phyloP scores from a whole-genome alignment of 2,329 filamentous ascomycete genomes.

The Diaporthe helianthi region DNA sequence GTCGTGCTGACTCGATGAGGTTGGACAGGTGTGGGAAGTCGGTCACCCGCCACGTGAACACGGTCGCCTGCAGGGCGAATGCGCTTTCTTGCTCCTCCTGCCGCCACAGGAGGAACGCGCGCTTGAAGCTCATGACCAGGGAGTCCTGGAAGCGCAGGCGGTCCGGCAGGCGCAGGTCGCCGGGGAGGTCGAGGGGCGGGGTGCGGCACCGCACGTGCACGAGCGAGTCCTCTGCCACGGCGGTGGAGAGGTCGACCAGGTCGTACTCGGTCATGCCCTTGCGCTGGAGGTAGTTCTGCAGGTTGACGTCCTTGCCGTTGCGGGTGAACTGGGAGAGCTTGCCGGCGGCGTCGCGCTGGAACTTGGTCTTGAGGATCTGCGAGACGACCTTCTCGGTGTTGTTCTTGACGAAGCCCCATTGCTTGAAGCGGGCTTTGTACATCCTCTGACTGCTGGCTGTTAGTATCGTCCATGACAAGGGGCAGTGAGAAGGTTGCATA shows the following conservation, averaged over 20 bases:
- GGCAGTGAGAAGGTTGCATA: not conserved
- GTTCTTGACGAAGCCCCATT: slow-evolving; percentile 63
- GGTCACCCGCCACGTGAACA: slow-evolving; percentile 29
- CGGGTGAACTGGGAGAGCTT: slow-evolving; percentile 61
- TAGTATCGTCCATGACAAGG: not conserved
- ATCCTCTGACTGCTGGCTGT: slow-evolving; percentile 53
- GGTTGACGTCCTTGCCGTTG: slow-evolving; percentile 58
- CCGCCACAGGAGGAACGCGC: slow-evolving; percentile 29
- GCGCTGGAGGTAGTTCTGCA: slow-evolving; percentile 59
- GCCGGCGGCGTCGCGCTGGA: slow-evolving; percentile 59
- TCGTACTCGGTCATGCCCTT: slow-evolving; percentile 62
- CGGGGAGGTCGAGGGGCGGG: slow-evolving; percentile 23
- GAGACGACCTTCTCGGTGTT: slow-evolving; percentile 62
- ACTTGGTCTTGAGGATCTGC: slow-evolving; percentile 57
- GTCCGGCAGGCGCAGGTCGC: slow-evolving; percentile 26
- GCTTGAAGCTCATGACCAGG: slow-evolving; percentile 31
- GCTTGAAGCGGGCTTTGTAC: slow-evolving; percentile 63
- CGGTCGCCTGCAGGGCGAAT: slow-evolving; percentile 23
- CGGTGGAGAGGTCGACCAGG: slow-evolving; percentile 52
- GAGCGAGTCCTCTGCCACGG: slow-evolving; percentile 8
- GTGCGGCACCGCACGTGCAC: slow-evolving; percentile 32
- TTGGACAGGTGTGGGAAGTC: slow-evolving; percentile 31
- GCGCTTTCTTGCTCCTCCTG: slow-evolving; percentile 28
- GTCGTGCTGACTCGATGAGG: slow-evolving; percentile 28
- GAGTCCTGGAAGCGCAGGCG: slow-evolving; percentile 29